A percentile compares a stretch with the other conserved stretches of the same genome.
Evolutionary conservation across 306 rosid genomes (phyloP).

Genomic region (Casuarina glauca): DNA sequence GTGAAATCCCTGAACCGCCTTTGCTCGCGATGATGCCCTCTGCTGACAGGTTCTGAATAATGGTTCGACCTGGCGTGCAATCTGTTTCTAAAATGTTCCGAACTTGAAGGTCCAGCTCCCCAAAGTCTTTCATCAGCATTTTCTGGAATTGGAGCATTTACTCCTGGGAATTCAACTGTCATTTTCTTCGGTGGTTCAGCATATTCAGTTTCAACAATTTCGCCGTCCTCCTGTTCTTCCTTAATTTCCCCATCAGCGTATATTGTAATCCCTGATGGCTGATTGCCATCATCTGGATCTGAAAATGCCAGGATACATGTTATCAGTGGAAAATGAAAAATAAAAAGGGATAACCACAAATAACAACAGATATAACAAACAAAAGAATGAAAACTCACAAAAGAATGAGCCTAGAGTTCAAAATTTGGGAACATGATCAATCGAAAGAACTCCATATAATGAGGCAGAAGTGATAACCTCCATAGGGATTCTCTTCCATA

Average conservation of each 20-base stretch:
- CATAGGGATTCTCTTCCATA: neutral
- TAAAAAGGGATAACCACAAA: neutral
- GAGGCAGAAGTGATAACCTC: neutral
- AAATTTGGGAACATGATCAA: neutral
- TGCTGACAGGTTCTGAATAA: constrained; percentile 46
- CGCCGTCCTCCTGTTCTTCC: constrained; percentile 86
- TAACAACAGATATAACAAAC: neutral
- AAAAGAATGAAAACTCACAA: neutral
- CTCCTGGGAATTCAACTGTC: constrained; percentile 81
- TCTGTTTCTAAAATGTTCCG: constrained; percentile 52
- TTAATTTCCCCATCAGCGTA: constrained; percentile 54
- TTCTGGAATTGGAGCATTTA: constrained; percentile 88
- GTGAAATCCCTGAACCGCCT: constrained; percentile 53
- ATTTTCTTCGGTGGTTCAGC: constrained; percentile 49
- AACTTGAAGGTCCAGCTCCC: constrained; percentile 48
- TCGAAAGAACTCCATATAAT: neutral
- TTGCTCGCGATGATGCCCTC: constrained; percentile 62
- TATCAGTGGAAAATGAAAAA: constrained; percentile 15
- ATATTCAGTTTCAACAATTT: constrained; percentile 57
- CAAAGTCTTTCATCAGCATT: constrained; percentile 74
- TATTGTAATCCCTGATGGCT: constrained; percentile 90
- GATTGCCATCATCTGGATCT: constrained; percentile 81
- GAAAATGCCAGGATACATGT: constrained; percentile 26
- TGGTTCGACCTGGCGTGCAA: constrained; percentile 45
- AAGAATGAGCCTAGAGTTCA: neutral